A percentile compares a stretch with the other conserved stretches of the same genome.
These are phyloP conservation scores for Lasiodiplodia sp. DNA, from an alignment of 2,329 filamentous ascomycete species.

Conservation along the genomic window DNA sequence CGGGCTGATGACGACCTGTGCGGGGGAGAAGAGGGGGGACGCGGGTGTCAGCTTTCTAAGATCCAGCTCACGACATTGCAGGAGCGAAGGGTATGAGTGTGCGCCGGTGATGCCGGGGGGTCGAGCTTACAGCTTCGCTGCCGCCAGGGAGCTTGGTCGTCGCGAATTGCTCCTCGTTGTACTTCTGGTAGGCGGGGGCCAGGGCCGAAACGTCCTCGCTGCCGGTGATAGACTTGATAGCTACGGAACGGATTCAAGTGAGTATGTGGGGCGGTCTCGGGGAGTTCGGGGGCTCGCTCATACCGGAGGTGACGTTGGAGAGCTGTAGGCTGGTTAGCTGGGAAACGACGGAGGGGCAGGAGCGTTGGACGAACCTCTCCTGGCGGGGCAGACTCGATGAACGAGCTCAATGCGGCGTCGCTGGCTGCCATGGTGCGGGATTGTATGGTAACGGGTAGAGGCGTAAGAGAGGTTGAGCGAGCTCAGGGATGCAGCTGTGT, in stretches of 20 bases:
- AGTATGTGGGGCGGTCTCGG: background rate
- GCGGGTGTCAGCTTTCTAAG: background rate
- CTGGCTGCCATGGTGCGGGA: slow-evolving; percentile 42
- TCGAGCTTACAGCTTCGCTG: slow-evolving; percentile 71
- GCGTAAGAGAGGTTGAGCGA: slow-evolving; percentile 9
- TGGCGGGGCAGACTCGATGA: slow-evolving; percentile 91
- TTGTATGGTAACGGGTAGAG: background rate
- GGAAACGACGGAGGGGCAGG: slow-evolving; percentile 24
- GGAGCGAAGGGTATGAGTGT: background rate
- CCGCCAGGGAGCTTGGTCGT: slow-evolving; percentile 89
- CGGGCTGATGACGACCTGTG: slow-evolving; percentile 77
- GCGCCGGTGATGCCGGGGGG: background rate
- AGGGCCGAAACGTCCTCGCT: slow-evolving; percentile 74
- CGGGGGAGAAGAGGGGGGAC: too few relatives aligned
- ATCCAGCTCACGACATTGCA: too few relatives aligned
- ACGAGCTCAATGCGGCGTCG: slow-evolving; percentile 66
- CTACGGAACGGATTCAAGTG: slow-evolving; percentile 54
- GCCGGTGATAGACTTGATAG: slow-evolving; percentile 85
- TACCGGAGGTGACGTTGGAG: slow-evolving; percentile 87
- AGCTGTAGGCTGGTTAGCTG: slow-evolving; percentile 64
- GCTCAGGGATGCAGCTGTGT: slow-evolving; percentile 25
- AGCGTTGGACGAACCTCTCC: slow-evolving; percentile 76
- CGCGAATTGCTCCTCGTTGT: slow-evolving; percentile 93
- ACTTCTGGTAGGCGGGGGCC: slow-evolving; percentile 84
- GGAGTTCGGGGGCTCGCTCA: background rate